Evolutionary conservation across 1,284 basidiomycete genomes (phyloP), one percentile per base, ranked within the genome.

Genomic region (Spongispora temasekensis): DNA sequence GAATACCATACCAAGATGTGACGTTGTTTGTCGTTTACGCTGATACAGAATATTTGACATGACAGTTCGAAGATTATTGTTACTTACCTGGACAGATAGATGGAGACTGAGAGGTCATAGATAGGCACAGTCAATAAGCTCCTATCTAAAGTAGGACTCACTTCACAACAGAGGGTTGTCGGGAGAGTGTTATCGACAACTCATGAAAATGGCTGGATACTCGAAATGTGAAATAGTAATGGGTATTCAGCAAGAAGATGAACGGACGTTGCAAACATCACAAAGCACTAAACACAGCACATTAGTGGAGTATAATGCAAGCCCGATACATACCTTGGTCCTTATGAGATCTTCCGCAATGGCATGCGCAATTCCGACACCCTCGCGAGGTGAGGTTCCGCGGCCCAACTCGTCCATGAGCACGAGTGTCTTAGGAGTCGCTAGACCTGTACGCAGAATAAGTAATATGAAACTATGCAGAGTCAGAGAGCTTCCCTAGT

Each of bases 391-490:
- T 4, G 93, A 90, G 0, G 96, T 97, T 4, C 94, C 95, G 35
- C 94, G 82, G 0, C 94, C 91, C 15, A 98, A 83, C 74, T 98
- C 97, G 71, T 99, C 97, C 30, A 98, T 85, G 1, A 98, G 75
- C 1, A 98, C 81, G 13, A 98, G 79, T 0, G 91, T 90, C 31
- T 83, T 79, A 1, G 81, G 69, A 0, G 92, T 89, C 1, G 91
- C 91, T n/a, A 94, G 78, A 3, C 89, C 93, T 93, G 64, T 27
- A 53, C 53, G 8, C 32, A 13, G 15, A 19, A 21, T 60, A 21
- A 53, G 55, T 12, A 13, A 5, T 27, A 52, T 4, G 35, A n/a
- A 55, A 50, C 23, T 42, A 53, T 3, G 12, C 15, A 31, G 50
- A 53, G 30, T 10, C 0, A 21, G 3, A 6, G 10, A 12, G 54